Conservation (phyloP, 2,329 filamentous ascomycete genomes). For the Coniella lustricola region DNA sequence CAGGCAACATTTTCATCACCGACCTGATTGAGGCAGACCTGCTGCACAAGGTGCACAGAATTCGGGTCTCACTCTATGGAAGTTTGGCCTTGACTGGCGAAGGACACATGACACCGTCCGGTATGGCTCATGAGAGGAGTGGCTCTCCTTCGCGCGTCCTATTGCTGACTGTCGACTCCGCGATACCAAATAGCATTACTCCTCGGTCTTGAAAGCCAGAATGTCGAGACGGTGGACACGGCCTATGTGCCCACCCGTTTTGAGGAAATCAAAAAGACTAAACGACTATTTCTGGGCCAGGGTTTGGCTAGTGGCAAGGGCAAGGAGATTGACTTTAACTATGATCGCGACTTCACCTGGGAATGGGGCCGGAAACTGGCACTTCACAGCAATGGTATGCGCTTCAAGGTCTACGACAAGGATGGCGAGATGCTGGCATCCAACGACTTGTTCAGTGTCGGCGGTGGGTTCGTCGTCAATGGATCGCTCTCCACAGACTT, state of each 20-base stretch:
- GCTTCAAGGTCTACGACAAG: constrained; percentile 41
- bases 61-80: constrained; percentile 42
- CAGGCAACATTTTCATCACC: constrained; percentile 43
- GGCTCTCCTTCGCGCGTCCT: neutral
- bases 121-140: neutral
- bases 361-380: constrained; percentile 46
- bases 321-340: constrained; percentile 42
- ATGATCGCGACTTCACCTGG: constrained; percentile 42
- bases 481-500: constrained; percentile 38
- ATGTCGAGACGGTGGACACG: constrained; percentile 44
- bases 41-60: constrained; percentile 37
- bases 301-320: constrained; percentile 32
- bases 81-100: constrained; percentile 44
- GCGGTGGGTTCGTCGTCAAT: constrained; percentile 46
- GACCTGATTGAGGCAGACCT: constrained; percentile 39
- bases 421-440: constrained; percentile 39
- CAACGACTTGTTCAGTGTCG: constrained; percentile 45
- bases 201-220: constrained; percentile 41
- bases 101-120: constrained; percentile 44
- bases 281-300: constrained; percentile 37
- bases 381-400: constrained; percentile 46
- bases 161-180: neutral
- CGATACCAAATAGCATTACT: constrained; percentile 29
- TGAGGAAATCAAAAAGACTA: constrained; percentile 36
- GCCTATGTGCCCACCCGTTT: constrained; percentile 40